These are phyloP conservation scores for Alternaria dauci DNA, from an alignment of 2,329 filamentous ascomycete species.

Conservation along the genomic window DNA sequence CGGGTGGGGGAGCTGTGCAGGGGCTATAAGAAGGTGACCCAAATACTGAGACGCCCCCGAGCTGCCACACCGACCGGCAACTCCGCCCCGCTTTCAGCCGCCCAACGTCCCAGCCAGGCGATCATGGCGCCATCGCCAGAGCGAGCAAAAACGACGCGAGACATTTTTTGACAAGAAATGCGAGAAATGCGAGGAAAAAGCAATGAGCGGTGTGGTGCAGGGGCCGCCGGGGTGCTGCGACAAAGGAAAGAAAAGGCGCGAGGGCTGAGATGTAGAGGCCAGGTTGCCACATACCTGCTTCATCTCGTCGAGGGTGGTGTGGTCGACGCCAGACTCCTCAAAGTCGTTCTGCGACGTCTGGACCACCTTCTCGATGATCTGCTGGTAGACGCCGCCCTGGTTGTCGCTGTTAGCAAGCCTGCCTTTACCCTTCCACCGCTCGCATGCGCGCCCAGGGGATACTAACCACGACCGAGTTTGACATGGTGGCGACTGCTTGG, in stretches of 20 bases:
- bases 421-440: slow-evolving; percentile 23
- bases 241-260: slow-evolving; percentile 27
- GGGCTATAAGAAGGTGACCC: slow-evolving; percentile 58
- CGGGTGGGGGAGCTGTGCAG: slow-evolving; percentile 49
- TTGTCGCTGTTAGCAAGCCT: slow-evolving; percentile 42
- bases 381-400: slow-evolving; percentile 80
- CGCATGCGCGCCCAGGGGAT: slow-evolving; percentile 30
- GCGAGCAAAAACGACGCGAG: slow-evolving; percentile 26
- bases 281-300: slow-evolving; percentile 73
- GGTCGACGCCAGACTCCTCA: slow-evolving; percentile 93
- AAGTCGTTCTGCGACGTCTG: slow-evolving; percentile 84
- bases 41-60: slow-evolving; percentile 55
- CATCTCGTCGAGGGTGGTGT: slow-evolving; percentile 85
- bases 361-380: slow-evolving; percentile 81
- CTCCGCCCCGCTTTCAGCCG: slow-evolving; percentile 56
- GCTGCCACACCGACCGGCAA: slow-evolving; percentile 49
- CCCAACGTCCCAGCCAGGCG: slow-evolving; percentile 42
- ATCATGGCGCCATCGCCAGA: slow-evolving; percentile 29
- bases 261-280: slow-evolving; percentile 19
- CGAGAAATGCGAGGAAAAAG: slow-evolving; percentile 5
- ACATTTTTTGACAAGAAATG: slow-evolving; percentile 20
- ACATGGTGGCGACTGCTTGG: slow-evolving; percentile 40
- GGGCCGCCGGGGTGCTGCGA: slow-evolving; percentile 14
- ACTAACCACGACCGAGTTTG: slow-evolving; percentile 52
- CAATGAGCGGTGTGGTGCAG: slow-evolving; percentile 14